phyloP scores from a whole-genome alignment of 202 grass and related monocot genomes.

The Thinopyrum obtusiflorum region DNA sequence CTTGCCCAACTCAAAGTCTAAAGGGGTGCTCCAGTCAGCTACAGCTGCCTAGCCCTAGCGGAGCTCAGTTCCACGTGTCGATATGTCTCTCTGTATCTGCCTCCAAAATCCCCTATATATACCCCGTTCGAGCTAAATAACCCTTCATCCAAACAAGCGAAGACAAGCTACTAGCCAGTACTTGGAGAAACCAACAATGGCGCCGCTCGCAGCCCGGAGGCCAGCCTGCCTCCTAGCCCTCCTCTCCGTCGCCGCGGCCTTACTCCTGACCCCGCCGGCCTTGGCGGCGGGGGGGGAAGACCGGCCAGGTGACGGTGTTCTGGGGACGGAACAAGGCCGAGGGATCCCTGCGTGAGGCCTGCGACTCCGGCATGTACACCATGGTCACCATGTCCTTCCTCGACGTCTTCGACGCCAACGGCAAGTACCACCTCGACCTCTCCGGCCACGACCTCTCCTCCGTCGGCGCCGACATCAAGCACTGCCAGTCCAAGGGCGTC shows the following conservation, averaged over 20 bases:
- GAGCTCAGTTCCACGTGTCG: background rate
- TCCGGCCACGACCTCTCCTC: constrained; percentile 2
- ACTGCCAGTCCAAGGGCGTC: constrained; percentile 32
- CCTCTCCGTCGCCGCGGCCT: background rate
- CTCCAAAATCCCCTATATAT: background rate
- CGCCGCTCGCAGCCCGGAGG: background rate
- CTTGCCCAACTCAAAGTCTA: background rate
- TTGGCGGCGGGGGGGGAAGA: background rate
- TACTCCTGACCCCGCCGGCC: background rate
- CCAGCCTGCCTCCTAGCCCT: background rate
- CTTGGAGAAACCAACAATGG: background rate
- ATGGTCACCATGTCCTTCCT: constrained; percentile 36
- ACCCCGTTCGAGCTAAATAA: background rate
- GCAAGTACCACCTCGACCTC: background rate
- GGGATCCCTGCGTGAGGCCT: constrained; percentile 9
- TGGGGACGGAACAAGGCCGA: constrained; percentile 33
- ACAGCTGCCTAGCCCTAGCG: background rate
- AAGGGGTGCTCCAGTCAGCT: background rate
- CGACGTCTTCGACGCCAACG: constrained; percentile 6
- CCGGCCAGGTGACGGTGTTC: constrained; percentile 17
- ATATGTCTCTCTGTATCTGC: too few species aligned
- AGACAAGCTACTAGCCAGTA: too few species aligned
- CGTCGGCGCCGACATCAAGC: constrained; percentile 38
- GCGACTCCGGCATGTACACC: constrained; percentile 26
- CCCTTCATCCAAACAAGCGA: background rate